These are phyloP conservation scores for Verticillium nonalfalfae DNA, from an alignment of 2,329 filamentous ascomycete species.

Conservation along the genomic window DNA sequence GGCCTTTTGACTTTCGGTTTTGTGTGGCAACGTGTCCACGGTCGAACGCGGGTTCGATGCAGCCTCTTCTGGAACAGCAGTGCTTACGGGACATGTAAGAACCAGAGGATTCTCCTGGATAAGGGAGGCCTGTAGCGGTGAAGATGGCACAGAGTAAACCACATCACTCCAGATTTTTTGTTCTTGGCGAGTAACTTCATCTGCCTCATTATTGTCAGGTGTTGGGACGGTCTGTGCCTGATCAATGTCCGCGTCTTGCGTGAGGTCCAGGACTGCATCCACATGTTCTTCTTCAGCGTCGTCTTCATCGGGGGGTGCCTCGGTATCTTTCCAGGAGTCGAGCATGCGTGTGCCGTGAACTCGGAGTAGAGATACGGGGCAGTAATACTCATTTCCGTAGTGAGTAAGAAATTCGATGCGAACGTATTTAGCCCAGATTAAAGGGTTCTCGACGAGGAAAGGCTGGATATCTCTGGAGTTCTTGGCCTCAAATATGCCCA, in stretches of 20 bases:
- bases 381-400: slow-evolving; percentile 96
- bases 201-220: neutral
- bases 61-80: neutral
- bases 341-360: slow-evolving; percentile 96
- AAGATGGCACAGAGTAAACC: neutral
- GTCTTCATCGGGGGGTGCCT: slow-evolving; percentile 59
- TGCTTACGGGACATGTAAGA: neutral
- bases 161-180: neutral
- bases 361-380: slow-evolving; percentile 81
- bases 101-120: no score
- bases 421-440: slow-evolving; percentile 93
- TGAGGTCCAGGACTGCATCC: neutral
- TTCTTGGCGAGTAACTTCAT: neutral
- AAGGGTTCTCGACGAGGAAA: slow-evolving; percentile 87
- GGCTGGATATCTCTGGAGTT: slow-evolving; percentile 93
- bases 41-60: neutral
- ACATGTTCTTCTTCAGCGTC: slow-evolving; percentile 32
- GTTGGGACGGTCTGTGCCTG: neutral
- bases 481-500: slow-evolving; percentile 83
- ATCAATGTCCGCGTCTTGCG: neutral
- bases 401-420: slow-evolving; percentile 88
- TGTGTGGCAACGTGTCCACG: neutral
- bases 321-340: slow-evolving; percentile 83
- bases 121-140: neutral
- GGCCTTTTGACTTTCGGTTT: neutral